phyloP scores from a whole-genome alignment of 768 basidiomycete genomes.

The Lentinus tigrinus region DNA sequence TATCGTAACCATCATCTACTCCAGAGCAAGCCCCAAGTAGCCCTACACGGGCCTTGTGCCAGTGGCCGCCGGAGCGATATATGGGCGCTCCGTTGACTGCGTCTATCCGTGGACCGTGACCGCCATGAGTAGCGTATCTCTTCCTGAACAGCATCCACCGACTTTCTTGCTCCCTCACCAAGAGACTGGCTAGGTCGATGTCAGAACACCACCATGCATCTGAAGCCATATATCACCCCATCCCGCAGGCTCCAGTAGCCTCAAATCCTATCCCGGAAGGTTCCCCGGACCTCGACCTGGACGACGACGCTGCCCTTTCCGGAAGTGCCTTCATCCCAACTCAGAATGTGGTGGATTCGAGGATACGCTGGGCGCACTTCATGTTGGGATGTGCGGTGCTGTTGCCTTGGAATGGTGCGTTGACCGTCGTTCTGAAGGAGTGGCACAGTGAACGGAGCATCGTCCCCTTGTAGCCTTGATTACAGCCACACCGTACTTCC shows the following conservation, averaged over 20 bases:
- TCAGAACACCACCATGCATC: constrained; percentile 8
- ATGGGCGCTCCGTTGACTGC: no score
- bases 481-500: constrained; percentile 81
- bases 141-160: background rate
- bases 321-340: background rate
- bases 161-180: background rate
- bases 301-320: constrained; percentile 3
- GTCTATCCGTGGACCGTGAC: no score
- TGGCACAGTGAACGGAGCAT: background rate
- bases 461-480: constrained; percentile 62
- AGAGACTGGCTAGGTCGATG: background rate
- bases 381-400: constrained; percentile 77
- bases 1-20: no score
- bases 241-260: constrained; percentile 40
- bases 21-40: no score
- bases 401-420: constrained; percentile 85
- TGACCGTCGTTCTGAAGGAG: background rate
- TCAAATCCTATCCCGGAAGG: constrained; percentile 28
- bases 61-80: no score
- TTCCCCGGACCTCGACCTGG: constrained; percentile 13
- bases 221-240: constrained; percentile 37
- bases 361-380: constrained; percentile 65
- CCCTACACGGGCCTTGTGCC: no score
- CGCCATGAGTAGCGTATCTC: background rate
- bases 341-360: constrained; percentile 29